These are phyloP conservation scores for Ogataea ganodermae DNA, from an alignment of 805 yeast genomes.

Conservation along the genomic window DNA sequence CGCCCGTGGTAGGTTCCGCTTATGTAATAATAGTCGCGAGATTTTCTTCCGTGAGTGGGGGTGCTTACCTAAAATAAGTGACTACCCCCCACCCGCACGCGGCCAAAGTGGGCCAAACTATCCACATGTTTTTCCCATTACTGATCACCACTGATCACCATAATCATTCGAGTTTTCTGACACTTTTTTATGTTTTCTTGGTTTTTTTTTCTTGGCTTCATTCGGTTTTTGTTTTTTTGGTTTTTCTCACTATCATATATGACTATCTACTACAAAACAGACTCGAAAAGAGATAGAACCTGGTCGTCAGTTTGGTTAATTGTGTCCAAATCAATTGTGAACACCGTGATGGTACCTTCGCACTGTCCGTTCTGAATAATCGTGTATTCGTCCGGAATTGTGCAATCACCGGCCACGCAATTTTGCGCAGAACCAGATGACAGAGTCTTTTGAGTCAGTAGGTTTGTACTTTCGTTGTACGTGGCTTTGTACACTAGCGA, in stretches of 20 bases:
- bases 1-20: background rate
- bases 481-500: constrained; percentile 35
- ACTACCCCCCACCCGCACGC: background rate
- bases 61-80: too few relatives aligned
- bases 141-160: too few relatives aligned
- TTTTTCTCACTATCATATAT: too few relatives aligned
- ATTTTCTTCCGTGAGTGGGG: background rate
- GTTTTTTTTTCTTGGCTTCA: too few relatives aligned
- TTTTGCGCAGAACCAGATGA: constrained; percentile 24
- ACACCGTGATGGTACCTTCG: constrained; percentile 46
- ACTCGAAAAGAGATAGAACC: constrained; percentile 15
- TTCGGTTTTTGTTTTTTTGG: too few relatives aligned
- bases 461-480: constrained; percentile 44
- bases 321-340: constrained; percentile 51
- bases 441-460: constrained; percentile 21
- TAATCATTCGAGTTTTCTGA: too few relatives aligned
- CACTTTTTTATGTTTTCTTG: too few relatives aligned
- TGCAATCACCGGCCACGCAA: constrained; percentile 45
- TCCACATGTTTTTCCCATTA: too few relatives aligned
- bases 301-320: constrained; percentile 10
- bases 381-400: constrained; percentile 46
- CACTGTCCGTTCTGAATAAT: constrained; percentile 36
- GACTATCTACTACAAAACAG: constrained; percentile 11
- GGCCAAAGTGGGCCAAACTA: too few relatives aligned
- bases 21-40: background rate